Evolutionary conservation across 176 grass and related monocot genomes (phyloP).

Genomic region (Cenchrus fungigraminus): DNA sequence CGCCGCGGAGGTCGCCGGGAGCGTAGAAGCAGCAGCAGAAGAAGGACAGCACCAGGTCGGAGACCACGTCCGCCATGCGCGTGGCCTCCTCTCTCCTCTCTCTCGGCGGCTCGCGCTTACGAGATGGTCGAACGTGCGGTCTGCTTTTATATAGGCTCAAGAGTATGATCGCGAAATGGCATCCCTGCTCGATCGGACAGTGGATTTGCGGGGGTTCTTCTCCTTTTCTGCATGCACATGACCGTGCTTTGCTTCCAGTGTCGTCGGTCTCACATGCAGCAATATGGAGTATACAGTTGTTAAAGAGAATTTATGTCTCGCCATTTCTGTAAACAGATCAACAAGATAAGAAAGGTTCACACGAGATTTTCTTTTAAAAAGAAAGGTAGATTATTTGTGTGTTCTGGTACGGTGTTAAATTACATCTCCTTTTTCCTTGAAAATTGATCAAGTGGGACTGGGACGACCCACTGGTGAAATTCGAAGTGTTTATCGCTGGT

Average conservation of each 20-base stretch:
- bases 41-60: slow-evolving; percentile 57
- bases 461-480: neutral
- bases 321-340: neutral
- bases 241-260: neutral
- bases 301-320: neutral
- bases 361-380: neutral
- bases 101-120: neutral
- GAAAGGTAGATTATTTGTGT: too few species aligned
- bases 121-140: neutral
- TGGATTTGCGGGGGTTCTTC: neutral
- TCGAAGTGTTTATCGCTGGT: too few species aligned
- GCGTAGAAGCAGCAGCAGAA: slow-evolving; percentile 60
- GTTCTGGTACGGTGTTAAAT: too few species aligned
- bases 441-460: neutral
- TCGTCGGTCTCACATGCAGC: slow-evolving; percentile 12
- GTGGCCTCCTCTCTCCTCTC: too few species aligned
- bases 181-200: neutral
- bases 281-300: neutral
- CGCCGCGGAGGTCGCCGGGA: slow-evolving; percentile 33
- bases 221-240: neutral
- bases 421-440: neutral
- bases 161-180: neutral
- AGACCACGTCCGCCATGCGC: slow-evolving; percentile 57
- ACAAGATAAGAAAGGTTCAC: neutral
- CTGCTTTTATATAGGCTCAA: neutral